A percentile compares a stretch with the other conserved stretches of the same genome.
Conservation (phyloP, 202 grass and related monocot species). For the Saccharum hybrid region DNA sequence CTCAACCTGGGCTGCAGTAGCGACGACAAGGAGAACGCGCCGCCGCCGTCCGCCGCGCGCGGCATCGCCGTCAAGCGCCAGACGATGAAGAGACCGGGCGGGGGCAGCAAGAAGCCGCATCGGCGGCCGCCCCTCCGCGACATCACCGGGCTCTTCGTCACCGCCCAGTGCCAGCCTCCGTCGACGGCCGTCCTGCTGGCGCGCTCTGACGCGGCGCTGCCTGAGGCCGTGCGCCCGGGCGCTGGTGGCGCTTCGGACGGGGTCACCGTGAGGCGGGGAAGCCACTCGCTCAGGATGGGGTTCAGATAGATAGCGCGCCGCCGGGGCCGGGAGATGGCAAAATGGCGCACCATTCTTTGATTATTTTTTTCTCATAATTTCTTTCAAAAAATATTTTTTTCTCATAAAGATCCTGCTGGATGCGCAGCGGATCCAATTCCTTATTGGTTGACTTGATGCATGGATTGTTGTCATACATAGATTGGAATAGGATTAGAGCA, state of each 20-base stretch:
- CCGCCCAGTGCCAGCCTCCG: background rate
- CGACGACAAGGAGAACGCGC: slow-evolving; percentile 46
- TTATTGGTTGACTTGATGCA: too few relatives aligned
- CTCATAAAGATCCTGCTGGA: background rate
- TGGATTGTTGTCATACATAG: background rate
- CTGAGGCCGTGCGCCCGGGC: background rate
- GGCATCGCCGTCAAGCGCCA: slow-evolving; percentile 36
- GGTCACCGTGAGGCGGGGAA: background rate
- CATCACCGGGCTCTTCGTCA: slow-evolving; percentile 40
- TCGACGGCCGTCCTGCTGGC: background rate
- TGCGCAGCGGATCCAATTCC: background rate
- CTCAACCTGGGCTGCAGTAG: background rate
- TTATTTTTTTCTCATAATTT: background rate
- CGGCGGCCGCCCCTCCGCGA: slow-evolving; percentile 38
- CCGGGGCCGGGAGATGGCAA: background rate
- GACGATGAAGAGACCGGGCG: slow-evolving; percentile 36
- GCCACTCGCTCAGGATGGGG: slow-evolving; percentile 31
- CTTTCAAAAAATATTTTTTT: background rate
- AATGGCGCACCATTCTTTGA: background rate
- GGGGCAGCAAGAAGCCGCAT: background rate
- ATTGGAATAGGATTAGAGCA: background rate
- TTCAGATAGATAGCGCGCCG: slow-evolving; percentile 46
- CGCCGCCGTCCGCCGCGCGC: background rate
- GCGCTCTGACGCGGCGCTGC: background rate
- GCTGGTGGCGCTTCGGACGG: background rate